These are phyloP conservation scores for Diplodia intermedia DNA, from an alignment of 2,329 filamentous ascomycete genomes.

Conservation along the genomic window DNA sequence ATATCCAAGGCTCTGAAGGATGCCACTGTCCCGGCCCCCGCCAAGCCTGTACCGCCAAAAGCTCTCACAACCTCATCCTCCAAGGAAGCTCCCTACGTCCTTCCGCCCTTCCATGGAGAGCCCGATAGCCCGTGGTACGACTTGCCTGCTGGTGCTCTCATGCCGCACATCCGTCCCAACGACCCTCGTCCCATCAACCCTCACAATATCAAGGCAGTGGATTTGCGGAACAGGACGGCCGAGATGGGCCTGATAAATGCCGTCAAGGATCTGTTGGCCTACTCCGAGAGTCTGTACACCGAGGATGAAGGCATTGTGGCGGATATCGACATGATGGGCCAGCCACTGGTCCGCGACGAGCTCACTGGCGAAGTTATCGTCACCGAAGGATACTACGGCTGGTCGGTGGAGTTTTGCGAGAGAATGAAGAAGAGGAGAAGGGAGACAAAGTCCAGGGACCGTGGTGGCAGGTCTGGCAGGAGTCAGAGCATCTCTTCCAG, in stretches of 20 bases:
- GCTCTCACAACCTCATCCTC: slow-evolving; percentile 42
- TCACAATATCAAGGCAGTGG: slow-evolving; percentile 72
- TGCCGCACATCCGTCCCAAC: slow-evolving; percentile 79
- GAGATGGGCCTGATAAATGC: slow-evolving; percentile 69
- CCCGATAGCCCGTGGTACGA: slow-evolving; percentile 77
- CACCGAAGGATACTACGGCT: slow-evolving; percentile 84
- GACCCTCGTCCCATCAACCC: slow-evolving; percentile 77
- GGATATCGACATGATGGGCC: slow-evolving; percentile 79
- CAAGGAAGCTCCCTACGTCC: slow-evolving; percentile 69
- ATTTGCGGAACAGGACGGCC: slow-evolving; percentile 72
- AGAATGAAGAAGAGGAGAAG: slow-evolving; percentile 68
- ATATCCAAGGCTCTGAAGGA: slow-evolving; percentile 66
- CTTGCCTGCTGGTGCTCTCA: slow-evolving; percentile 79
- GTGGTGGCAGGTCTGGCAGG: slow-evolving; percentile 8
- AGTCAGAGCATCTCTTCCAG: slow-evolving; percentile 21
- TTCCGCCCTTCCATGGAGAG: slow-evolving; percentile 82
- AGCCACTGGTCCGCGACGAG: slow-evolving; percentile 69
- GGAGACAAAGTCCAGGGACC: slow-evolving; percentile 6
- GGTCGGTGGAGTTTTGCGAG: slow-evolving; percentile 80
- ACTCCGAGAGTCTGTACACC: slow-evolving; percentile 73
- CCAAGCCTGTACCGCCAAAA: slow-evolving; percentile 39
- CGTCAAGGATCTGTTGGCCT: slow-evolving; percentile 73
- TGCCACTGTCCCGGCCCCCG: slow-evolving; percentile 39
- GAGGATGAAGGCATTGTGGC: slow-evolving; percentile 58
- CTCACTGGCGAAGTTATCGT: slow-evolving; percentile 68